Evolutionary conservation across 2,329 filamentous ascomycete species (phyloP).

Genomic region (Alternaria gaisen): DNA sequence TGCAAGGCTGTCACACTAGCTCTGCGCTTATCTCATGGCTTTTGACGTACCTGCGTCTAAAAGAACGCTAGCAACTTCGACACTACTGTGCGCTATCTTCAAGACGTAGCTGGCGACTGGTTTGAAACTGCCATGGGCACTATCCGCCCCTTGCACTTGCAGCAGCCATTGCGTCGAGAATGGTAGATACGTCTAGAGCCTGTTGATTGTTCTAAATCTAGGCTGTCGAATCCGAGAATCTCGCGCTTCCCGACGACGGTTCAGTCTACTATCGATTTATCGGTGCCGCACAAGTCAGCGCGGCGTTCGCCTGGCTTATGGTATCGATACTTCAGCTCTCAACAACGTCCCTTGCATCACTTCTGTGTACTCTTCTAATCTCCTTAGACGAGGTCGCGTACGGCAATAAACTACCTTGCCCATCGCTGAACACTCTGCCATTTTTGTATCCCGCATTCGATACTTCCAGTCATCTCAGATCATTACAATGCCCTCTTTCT

Average conservation of each 20-base stretch:
- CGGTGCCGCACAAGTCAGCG: constrained; percentile 15
- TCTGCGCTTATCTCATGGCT: constrained; percentile 13
- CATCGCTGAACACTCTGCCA: constrained; percentile 1
- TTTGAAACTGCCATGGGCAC: constrained; percentile 8
- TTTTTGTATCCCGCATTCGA: not conserved
- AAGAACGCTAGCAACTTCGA: constrained; percentile 2
- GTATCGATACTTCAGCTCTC: constrained; percentile 16
- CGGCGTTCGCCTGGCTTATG: constrained; percentile 11
- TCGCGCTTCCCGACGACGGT: constrained; percentile 15
- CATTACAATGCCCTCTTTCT: constrained; percentile 14
- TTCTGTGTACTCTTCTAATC: not conserved
- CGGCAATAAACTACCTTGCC: constrained; percentile 20
- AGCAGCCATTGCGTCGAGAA: constrained; percentile 6
- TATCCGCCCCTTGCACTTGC: constrained; percentile 15
- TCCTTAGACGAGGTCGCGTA: constrained; percentile 3
- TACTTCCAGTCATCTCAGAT: not conserved
- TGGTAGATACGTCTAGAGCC: constrained; percentile 4
- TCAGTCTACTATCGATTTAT: constrained; percentile 18
- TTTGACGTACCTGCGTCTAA: constrained; percentile 16
- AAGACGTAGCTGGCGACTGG: constrained; percentile 2
- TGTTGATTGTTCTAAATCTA: constrained; percentile 18
- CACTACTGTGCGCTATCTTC: constrained; percentile 6
- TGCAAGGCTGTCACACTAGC: constrained; percentile 20
- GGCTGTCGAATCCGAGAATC: constrained; percentile 10
- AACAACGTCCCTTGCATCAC: constrained; percentile 4